Percentiles rank a stretch among this genome's conserved stretches.
These are phyloP conservation scores for Wallacemonas sp. DNA, from an alignment of 208 protist genomes.

Conservation along the genomic window DNA sequence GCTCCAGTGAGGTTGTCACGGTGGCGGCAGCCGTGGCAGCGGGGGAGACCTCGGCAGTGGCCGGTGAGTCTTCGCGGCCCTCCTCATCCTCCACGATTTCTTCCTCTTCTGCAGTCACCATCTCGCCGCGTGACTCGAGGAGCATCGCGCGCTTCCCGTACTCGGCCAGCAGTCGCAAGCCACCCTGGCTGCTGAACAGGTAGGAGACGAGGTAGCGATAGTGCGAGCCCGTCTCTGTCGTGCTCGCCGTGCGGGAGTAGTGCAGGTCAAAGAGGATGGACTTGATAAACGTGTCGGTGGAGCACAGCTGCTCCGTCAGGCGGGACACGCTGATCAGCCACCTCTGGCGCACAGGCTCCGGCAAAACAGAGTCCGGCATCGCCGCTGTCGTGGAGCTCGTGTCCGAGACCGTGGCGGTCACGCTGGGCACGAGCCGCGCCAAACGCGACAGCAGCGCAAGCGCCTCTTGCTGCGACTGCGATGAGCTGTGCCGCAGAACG, in stretches of 20 bases:
- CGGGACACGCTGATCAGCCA: slow-evolving; percentile 41
- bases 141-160: slow-evolving; percentile 15
- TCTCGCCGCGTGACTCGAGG: neutral
- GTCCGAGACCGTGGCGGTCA: slow-evolving; percentile 2
- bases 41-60: slow-evolving; percentile 14
- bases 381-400: slow-evolving; percentile 6
- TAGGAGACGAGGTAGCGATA: slow-evolving; percentile 47
- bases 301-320: slow-evolving; percentile 42
- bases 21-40: slow-evolving; percentile 19
- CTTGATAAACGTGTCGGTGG: slow-evolving; percentile 35
- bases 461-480: neutral
- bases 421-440: slow-evolving; percentile 35
- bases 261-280: slow-evolving; percentile 45
- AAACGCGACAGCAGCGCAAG: slow-evolving; percentile 19
- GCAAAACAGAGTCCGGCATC: neutral
- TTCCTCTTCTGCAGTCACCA: too few species aligned
- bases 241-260: slow-evolving; percentile 5
- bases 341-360: slow-evolving; percentile 12
- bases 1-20: slow-evolving; percentile 42
- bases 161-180: slow-evolving; percentile 56
- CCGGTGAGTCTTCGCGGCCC: neutral
- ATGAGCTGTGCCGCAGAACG: too few species aligned
- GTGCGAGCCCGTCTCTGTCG: neutral
- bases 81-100: slow-evolving; percentile 20
- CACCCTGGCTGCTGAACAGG: slow-evolving; percentile 68